Base-by-base conservation (phyloP, 1,139 yeast species). In the Meyerozyma athensensis region DNA sequence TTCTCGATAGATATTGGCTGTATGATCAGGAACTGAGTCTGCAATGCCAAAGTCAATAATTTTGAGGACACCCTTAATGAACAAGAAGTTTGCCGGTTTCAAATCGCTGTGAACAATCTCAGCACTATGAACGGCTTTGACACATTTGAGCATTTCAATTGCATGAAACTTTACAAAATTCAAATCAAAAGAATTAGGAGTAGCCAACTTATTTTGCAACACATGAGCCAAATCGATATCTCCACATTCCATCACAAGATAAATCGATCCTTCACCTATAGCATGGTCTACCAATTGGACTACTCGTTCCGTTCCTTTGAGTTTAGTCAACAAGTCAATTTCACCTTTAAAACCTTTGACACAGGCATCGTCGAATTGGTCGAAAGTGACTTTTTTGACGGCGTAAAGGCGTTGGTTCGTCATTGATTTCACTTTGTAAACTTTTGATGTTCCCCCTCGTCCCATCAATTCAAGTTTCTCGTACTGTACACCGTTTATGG, bases 31-130 rank as follows among this genome's bases (percentile, higher is more conserved):
- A 2, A 92, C 92, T 0, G 92, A 87, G 61, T 90, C 86, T 10
- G 97, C 95, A 42, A 92, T 92, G 14, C 98, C 98, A 68, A 92
- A 92, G 61, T 92, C 98, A 43, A 92, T 92, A 37, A 92, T 79
- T 52, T 92, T 92, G 47, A 92, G 65, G 39, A 78, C 69, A 0
- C 97, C 97, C 48, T 79, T 77, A 8, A 92, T 96, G 51, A 90
- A 79, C 34, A 92, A 70, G 58, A 92, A 92, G 55, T 92, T 92
- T 0, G 97, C 97, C 0, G 98, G 98, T 56, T 92, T 92, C 48
- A 92, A 69, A 58, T 92, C 98, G 13, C 96, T 85, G 56, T 92
- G 98, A 26, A 92, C 96, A 45, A 92, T 82, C 19, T 85, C 97
- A 20, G 85, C 81, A 42, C 75, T 74, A 59, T 92, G 98, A 7